Percentiles rank a stretch among this genome's conserved stretches.
Evolutionary conservation across 768 basidiomycete genomes (phyloP).

Genomic region (Boletus sp.): DNA sequence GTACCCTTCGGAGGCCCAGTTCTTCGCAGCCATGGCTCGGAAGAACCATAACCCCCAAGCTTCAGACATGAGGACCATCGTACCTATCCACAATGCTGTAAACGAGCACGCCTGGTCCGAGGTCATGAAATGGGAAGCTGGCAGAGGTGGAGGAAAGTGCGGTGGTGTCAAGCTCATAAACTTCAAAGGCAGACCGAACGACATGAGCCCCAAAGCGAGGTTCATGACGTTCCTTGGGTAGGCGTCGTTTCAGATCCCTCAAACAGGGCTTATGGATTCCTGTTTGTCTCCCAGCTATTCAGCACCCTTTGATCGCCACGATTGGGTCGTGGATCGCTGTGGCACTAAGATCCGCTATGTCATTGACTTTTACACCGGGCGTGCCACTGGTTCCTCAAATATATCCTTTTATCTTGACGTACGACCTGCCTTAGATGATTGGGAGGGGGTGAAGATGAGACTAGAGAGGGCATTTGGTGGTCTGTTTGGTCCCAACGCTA

Average conservation of each 20-base stretch:
- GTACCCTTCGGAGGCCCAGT: slow-evolving; percentile 98
- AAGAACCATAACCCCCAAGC: slow-evolving; percentile 89
- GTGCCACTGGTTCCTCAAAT: slow-evolving; percentile 44
- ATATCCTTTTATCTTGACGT: slow-evolving; percentile 93
- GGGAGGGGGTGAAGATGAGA: slow-evolving; percentile 92
- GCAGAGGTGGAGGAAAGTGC: slow-evolving; percentile 78
- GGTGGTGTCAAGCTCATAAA: slow-evolving; percentile 80
- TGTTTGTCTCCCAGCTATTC: slow-evolving; percentile 60
- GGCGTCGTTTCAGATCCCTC: slow-evolving; percentile 24
- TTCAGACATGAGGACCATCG: slow-evolving; percentile 91
- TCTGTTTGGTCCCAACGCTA: slow-evolving; percentile 28
- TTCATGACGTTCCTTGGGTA: slow-evolving; percentile 86
- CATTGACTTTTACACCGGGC: slow-evolving; percentile 97
- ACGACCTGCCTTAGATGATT: slow-evolving; percentile 89
- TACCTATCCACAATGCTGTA: slow-evolving; percentile 98
- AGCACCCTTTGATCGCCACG: slow-evolving; percentile 94
- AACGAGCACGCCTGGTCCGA: slow-evolving; percentile 92
- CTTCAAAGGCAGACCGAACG: slow-evolving; percentile 86
- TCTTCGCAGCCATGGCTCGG: slow-evolving; percentile 94
- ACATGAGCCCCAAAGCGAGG: slow-evolving; percentile 78
- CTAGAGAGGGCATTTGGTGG: slow-evolving; percentile 52
- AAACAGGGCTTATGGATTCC: not conserved
- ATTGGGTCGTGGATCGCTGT: slow-evolving; percentile 95
- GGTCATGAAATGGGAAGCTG: slow-evolving; percentile 78
- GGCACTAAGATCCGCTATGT: slow-evolving; percentile 88